Base-by-base conservation (phyloP, 805 yeast genomes). In the Ogataea chonburiensis region DNA sequence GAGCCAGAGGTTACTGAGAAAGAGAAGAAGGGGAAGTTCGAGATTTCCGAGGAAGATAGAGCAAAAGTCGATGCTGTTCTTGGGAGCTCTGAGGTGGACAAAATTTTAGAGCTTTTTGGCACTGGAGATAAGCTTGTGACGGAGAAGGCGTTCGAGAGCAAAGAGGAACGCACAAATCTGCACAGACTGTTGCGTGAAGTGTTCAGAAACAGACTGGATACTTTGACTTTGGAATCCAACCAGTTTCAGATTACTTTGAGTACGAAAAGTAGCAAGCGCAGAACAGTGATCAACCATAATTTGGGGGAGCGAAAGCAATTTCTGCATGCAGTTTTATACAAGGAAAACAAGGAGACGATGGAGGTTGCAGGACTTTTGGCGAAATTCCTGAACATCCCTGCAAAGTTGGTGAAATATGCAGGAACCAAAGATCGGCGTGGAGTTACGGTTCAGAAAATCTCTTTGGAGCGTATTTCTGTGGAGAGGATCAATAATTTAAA, bases 391-490 rank as follows among this genome's bases (percentile, higher is more conserved):
- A 75, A 87, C 44, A 64, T 84, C 14, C 91, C 89, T n/a, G 67
- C 81, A 5, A 82, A 80, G 45, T 56, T 68, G 25, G 70, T 93
- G 22, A 71, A 86, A 34, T 87, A 80, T 59, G 95, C 97, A 0
- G 99, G 99, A 15, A 94, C 98, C 3, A 93, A 93, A 54, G 99
- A 93, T 60, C 75, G 98, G 50, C 77, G 99, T 58, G 99, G 94
- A 31, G 89, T 86, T 16, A 93, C 99, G 5, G 87, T 87, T 34
- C 99, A 93, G 62, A 74, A 78, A 43, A 71, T 82, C 40, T 79
- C 86, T 13, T 67, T 87, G 31, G 75, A 79, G 36, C 77, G 76
- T 47, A 77, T 86, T 34, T 75, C 80, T 41, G 81, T 81, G 11
- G 86, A 78, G 23, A 71, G 98, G 49, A 75, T 91, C 9, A 79